Conservation (phyloP, 305 asterid species). For the Rubia tinctorum region DNA sequence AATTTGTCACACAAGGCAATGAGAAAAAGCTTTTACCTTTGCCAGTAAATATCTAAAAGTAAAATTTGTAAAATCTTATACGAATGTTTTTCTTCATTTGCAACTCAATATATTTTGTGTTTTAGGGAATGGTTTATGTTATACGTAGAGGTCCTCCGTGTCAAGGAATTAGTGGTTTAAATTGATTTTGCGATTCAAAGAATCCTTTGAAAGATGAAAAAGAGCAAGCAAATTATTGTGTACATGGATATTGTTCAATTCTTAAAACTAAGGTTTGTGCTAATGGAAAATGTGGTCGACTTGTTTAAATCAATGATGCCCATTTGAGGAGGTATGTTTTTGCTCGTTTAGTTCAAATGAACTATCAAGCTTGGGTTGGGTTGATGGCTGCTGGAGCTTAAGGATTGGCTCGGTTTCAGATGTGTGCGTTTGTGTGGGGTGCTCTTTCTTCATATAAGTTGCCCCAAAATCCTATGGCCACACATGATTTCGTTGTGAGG, state of each 20-base stretch:
- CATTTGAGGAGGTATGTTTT: slow-evolving; percentile 73
- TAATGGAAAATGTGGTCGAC: slow-evolving; percentile 93
- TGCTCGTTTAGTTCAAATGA: slow-evolving; percentile 57
- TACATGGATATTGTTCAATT: slow-evolving; percentile 67
- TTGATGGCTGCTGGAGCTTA: slow-evolving; percentile 90
- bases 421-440: slow-evolving; percentile 88
- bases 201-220: slow-evolving; percentile 56
- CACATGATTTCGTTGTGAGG: slow-evolving; percentile 55
- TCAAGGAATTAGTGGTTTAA: slow-evolving; percentile 94
- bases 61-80: no score
- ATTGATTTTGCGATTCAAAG: slow-evolving; percentile 53
- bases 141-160: slow-evolving; percentile 97
- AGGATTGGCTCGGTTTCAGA: slow-evolving; percentile 80
- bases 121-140: slow-evolving; percentile 75
- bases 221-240: slow-evolving; percentile 60
- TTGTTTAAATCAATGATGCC: slow-evolving; percentile 55
- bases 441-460: slow-evolving; percentile 62
- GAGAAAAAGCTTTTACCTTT: slow-evolving; percentile 55
- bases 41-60: slow-evolving; percentile 40
- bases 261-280: slow-evolving; percentile 55
- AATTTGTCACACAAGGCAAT: slow-evolving; percentile 50
- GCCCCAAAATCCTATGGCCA: slow-evolving; percentile 83
- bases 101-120: not conserved
- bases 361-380: slow-evolving; percentile 76
- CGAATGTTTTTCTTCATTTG: not conserved